A percentile compares a stretch with the other conserved stretches of the same genome.
Conservation (phyloP, 768 basidiomycete genomes). For the Tulasnella sp. region DNA sequence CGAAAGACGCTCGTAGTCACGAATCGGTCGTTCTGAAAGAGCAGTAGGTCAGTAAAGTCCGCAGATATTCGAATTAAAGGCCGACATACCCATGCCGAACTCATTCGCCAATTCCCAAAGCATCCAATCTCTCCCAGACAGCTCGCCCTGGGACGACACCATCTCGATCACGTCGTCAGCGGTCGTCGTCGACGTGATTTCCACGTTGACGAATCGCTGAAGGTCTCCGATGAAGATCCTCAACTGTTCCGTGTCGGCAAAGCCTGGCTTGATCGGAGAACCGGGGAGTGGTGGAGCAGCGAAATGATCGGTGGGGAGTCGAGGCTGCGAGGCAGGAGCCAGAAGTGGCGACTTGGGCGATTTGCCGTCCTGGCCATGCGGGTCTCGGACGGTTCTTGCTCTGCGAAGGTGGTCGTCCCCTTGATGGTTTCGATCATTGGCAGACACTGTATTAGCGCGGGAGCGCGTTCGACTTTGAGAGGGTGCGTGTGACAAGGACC, state of each 20-base stretch:
- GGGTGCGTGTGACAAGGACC: neutral
- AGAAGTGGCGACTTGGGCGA: neutral
- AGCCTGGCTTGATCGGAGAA: neutral
- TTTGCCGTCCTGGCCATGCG: too few species aligned
- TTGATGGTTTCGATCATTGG: neutral
- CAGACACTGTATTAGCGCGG: neutral
- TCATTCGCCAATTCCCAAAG: constrained; percentile 86
- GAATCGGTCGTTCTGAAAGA: constrained; percentile 74
- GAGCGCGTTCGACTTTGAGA: neutral
- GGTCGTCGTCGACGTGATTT: constrained; percentile 60
- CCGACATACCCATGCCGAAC: constrained; percentile 78
- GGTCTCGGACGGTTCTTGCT: constrained; percentile 5
- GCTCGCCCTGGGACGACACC: constrained; percentile 61
- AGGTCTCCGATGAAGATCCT: constrained; percentile 73
- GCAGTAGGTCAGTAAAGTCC: constrained; percentile 19
- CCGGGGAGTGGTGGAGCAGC: neutral
- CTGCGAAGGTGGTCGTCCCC: neutral
- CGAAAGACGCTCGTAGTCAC: constrained; percentile 78
- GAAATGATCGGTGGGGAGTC: neutral
- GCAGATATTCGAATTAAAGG: neutral
- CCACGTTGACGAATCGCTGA: constrained; percentile 71
- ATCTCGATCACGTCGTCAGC: constrained; percentile 69
- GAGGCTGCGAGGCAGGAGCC: neutral
- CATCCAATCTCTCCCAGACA: constrained; percentile 71
- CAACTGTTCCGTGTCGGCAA: constrained; percentile 23